Base-by-base conservation (phyloP, 2,329 filamentous ascomycete species). In the Lasiodiplodia theobromae region DNA sequence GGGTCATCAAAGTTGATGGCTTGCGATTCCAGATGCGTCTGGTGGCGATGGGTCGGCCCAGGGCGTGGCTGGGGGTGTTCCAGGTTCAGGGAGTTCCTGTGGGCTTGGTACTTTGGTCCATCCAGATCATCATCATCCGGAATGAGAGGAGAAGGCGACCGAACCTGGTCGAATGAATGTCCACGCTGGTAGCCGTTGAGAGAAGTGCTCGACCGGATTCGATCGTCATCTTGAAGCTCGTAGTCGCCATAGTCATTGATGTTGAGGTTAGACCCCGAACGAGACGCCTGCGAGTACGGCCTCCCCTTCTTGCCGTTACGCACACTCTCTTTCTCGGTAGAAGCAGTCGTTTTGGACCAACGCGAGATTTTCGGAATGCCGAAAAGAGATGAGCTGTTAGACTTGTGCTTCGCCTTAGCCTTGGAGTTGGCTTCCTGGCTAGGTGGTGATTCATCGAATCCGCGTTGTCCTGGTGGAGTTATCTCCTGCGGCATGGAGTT, bases 281-380 rank as follows among this genome's bases (percentile, higher is more conserved):
- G 89, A 38, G 94, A 97, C n/a, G 86, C 80, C 77, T 87, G 79
- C 72, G 86, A 86, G 81, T 89, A 79, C 80, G 89, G 81, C 83
- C 90, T 78, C 84, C 89, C 81, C 83, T 89, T 81, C 58, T 85
- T 84, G 74, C 89, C 92, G 74, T 87, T 88, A 51, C 91, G 78
- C 40, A 76, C 88, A 51, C 91, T 91, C 73, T 91, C 91, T 54
- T 92, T 90, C 53, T 94, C 89, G 70, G 93, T 97, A 0, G 94
- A 97, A 4, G 94, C 88, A 0, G 96, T 99, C 2, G 95, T 98
- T 82, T 96, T 96, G 0, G 95, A 98, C 96, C 96, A 99, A 53
- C 96, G 89, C 6, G 96, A 98, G 71, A 97, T 94, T 83, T 97
- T 97, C 28, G 94, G 94, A 70, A 82, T 80, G 60, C 81, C 81